Evolutionary conservation across 306 rosid species (phyloP), one percentile per base, ranked within the genome.

Genomic region (Pterocarpus macrocarpus): DNA sequence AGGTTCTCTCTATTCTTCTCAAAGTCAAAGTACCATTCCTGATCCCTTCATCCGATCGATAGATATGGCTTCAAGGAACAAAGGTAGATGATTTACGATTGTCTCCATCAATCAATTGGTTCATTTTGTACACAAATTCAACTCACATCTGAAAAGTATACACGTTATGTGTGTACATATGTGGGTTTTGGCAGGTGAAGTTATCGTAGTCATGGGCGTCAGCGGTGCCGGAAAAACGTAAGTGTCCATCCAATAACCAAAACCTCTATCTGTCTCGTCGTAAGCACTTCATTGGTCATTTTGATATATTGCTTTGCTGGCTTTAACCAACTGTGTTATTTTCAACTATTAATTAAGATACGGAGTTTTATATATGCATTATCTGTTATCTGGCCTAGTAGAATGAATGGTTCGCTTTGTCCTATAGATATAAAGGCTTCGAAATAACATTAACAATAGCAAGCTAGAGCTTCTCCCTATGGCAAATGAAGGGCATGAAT

Each of bases 181-280:
- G 1, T 58, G 2, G 35, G 34, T 22, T 22, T 35, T 85, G 1
- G 33, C 90, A 89, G 94, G 81, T 45, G 38, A 69, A 41, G 87
- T 77, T 65, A 67, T 92, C 56, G 88, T 95, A 34, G 36, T 95
- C 39, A 90, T 90, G 94, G 98, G 97, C 53, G 97, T 95, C 59
- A 85, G 97, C 45, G 98, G 98, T 5, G 91, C 94, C 5, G 97
- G 98, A 56, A 92, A 95, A 90, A 86, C 97, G 98, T 92, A 84
- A 82, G 89, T 58, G 13, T 53, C 22, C 22, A 36, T 5, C 61
- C 16, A 52, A 55, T 52, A 5, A 28, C 36, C 30, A 17, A 58
- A 56, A 56, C 62, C 32, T 56, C 62, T 17, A 14, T 50, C 49
- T 50, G 17, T 50, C 50, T 49, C 55, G 0, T 39, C 28, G 28